Conservation (phyloP, 1,139 yeast genomes). For the Tardiomyces depauwii region DNA sequence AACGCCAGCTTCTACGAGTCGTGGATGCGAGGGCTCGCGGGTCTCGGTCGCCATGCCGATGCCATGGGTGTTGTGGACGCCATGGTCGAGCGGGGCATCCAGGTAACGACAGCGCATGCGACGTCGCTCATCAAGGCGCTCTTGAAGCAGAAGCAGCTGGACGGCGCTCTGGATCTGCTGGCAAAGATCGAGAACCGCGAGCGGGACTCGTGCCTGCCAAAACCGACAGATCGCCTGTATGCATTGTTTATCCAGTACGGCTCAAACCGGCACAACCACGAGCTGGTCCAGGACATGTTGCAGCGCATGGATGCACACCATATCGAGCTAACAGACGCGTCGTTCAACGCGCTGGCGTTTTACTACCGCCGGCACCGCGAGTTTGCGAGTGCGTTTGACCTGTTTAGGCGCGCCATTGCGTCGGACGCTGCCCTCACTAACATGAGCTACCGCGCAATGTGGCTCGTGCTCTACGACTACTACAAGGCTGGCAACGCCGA, state of each 20-base stretch:
- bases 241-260: conserved; percentile 17
- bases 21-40: conserved; percentile 20
- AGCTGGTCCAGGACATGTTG: conserved; percentile 10
- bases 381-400: background rate
- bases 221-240: conserved; percentile 12
- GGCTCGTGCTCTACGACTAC: conserved; percentile 17
- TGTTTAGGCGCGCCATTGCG: background rate
- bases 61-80: conserved; percentile 17
- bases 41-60: conserved; percentile 12
- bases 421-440: conserved; percentile 7
- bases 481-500: conserved; percentile 4
- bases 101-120: conserved; percentile 10
- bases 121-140: conserved; percentile 15
- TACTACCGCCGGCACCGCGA: conserved; percentile 11
- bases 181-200: conserved; percentile 10
- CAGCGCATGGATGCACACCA: conserved; percentile 10
- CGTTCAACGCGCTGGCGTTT: conserved; percentile 12
- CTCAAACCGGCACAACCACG: conserved; percentile 12
- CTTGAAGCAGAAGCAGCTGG: conserved; percentile 10
- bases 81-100: conserved; percentile 14
- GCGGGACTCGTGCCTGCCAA: conserved; percentile 5
- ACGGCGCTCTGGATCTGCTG: conserved; percentile 12
- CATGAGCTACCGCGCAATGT: conserved; percentile 13
- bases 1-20: conserved; percentile 15
- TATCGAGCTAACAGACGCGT: conserved; percentile 9